These are phyloP conservation scores for Stylosanthes scabra DNA, from an alignment of 331 rosid genomes.

Conservation along the genomic window DNA sequence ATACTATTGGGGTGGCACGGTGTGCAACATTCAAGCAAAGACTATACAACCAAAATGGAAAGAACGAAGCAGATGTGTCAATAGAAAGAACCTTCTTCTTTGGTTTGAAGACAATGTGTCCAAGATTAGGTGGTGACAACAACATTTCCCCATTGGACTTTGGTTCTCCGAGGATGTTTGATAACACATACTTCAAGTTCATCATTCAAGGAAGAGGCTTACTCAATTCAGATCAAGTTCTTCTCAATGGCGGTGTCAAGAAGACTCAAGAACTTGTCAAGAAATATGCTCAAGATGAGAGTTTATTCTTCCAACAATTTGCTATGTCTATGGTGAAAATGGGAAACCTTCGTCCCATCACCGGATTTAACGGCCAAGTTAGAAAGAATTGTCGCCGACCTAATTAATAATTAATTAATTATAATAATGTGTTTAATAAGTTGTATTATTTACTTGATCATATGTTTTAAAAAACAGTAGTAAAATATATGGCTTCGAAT, in stretches of 20 bases:
- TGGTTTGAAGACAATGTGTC: constrained; percentile 75
- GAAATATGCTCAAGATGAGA: constrained; percentile 64
- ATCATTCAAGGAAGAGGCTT: constrained; percentile 74
- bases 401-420: constrained; percentile 38
- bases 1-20: constrained; percentile 84
- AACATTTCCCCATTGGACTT: constrained; percentile 75
- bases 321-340: constrained; percentile 80
- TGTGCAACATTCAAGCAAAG: constrained; percentile 85
- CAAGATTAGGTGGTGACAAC: constrained; percentile 74
- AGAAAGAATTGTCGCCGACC: constrained; percentile 71
- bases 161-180: constrained; percentile 78
- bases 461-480: too few relatives aligned
- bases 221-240: constrained; percentile 80
- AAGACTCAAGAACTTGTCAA: constrained; percentile 55
- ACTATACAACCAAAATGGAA: constrained; percentile 87
- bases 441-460: too few relatives aligned
- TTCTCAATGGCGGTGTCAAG: constrained; percentile 55
- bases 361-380: constrained; percentile 72
- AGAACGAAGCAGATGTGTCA: constrained; percentile 71
- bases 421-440: too few relatives aligned
- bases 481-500: too few relatives aligned
- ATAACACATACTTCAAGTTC: constrained; percentile 75
- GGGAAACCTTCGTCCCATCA: constrained; percentile 77
- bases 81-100: constrained; percentile 68
- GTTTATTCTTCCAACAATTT: constrained; percentile 75